Conservation (phyloP, 2,329 filamentous ascomycete genomes). For the Penicillium frequentans region DNA sequence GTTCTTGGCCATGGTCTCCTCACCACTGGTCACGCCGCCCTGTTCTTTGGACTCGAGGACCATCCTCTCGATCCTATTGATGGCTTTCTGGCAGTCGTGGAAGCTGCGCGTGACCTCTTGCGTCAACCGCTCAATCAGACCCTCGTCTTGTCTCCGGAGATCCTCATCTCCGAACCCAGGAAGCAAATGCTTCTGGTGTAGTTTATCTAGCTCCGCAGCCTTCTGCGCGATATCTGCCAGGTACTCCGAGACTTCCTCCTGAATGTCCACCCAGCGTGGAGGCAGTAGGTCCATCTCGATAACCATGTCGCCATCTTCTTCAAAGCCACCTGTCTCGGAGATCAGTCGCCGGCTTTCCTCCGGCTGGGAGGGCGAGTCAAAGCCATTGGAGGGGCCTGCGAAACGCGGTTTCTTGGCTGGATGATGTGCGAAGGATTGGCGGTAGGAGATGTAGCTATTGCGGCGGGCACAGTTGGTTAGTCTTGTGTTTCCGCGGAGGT, state of each 20-base stretch:
- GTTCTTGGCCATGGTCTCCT: slow-evolving; percentile 95
- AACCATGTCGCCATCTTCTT: slow-evolving; percentile 85
- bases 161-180: slow-evolving; percentile 97
- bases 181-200: slow-evolving; percentile 96
- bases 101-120: slow-evolving; percentile 87
- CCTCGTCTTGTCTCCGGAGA: slow-evolving; percentile 80
- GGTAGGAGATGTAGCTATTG: slow-evolving; percentile 92
- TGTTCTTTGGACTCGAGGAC: slow-evolving; percentile 75
- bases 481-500: slow-evolving; percentile 3
- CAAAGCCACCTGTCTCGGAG: slow-evolving; percentile 67
- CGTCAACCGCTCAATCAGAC: slow-evolving; percentile 85
- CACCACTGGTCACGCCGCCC: slow-evolving; percentile 70
- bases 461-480: slow-evolving; percentile 12
- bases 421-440: slow-evolving; percentile 96
- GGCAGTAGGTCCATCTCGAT: slow-evolving; percentile 98
- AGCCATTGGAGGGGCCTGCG: slow-evolving; percentile 59
- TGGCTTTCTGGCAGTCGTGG: slow-evolving; percentile 84
- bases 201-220: slow-evolving; percentile 79
- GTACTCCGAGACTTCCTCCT: slow-evolving; percentile 86
- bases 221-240: slow-evolving; percentile 79
- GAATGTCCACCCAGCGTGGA: slow-evolving; percentile 91
- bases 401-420: slow-evolving; percentile 81
- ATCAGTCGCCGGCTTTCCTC: slow-evolving; percentile 81
- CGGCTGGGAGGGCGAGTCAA: slow-evolving; percentile 60
- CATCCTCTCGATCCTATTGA: slow-evolving; percentile 84